phyloP scores from a whole-genome alignment of 805 yeast species.

The Ogataea pilisensis region DNA sequence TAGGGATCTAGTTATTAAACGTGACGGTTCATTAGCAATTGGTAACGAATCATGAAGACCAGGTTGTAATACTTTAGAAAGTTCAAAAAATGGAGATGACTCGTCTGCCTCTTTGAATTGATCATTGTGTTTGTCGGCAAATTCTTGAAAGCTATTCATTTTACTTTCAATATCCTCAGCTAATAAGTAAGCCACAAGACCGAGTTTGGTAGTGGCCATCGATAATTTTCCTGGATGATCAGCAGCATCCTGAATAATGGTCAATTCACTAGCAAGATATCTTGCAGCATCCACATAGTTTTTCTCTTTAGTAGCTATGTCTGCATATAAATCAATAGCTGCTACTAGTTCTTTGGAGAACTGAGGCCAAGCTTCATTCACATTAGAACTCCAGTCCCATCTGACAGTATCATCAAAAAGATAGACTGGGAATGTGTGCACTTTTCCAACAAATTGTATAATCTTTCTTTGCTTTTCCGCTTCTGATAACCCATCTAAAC shows the following conservation, averaged over 20 bases:
- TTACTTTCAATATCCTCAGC: conserved; percentile 3
- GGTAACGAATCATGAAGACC: too few relatives aligned
- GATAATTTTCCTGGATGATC: conserved; percentile 18
- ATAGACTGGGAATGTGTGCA: not conserved
- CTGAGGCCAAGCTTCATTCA: not conserved
- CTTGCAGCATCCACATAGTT: not conserved
- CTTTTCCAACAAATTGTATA: not conserved
- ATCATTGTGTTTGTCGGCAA: too few relatives aligned
- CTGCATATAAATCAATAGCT: not conserved
- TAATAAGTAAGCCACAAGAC: conserved; percentile 12
- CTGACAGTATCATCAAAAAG: not conserved
- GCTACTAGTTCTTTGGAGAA: not conserved
- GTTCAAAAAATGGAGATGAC: too few relatives aligned
- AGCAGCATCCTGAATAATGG: conserved; percentile 14
- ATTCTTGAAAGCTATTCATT: too few relatives aligned
- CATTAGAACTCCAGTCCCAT: not conserved
- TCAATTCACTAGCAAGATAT: not conserved
- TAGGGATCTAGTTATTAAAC: too few relatives aligned
- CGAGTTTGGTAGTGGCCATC: conserved; percentile 15
- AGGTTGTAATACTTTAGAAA: too few relatives aligned
- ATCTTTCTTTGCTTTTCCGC: not conserved
- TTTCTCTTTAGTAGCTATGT: not conserved
- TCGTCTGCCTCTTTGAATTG: too few relatives aligned
- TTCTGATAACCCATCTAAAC: not conserved
- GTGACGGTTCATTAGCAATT: too few relatives aligned